Base-by-base conservation (phyloP, 2,329 filamentous ascomycete genomes). In the Diplodia seriata region DNA sequence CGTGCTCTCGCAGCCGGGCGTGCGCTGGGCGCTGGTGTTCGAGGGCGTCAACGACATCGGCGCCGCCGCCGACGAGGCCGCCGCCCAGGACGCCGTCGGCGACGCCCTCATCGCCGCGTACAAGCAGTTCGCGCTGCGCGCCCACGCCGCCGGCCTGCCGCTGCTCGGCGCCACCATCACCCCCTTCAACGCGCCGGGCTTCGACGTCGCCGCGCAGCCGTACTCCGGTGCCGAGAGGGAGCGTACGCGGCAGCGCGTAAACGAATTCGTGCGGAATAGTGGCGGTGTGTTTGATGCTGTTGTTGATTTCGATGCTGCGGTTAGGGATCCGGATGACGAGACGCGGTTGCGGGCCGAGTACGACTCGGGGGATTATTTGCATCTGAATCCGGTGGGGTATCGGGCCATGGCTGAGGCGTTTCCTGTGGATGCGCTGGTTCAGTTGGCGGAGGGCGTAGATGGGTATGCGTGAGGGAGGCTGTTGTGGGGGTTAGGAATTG, bases 11-110 rank as follows among this genome's bases (percentile, higher is more conserved):
- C 85, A 87, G 38, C 81, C 85, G 0, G 85, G 85, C 4, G 84
- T 88, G 2, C 81, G 81, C 71, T 90, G 89, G 72, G 85, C 85
- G 26, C 83, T 91, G 79, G 82, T 91, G 47, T 91, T 90, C 74
- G 87, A 90, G 75, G 89, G 89, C 23, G 87, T 91, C 33, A 90
- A 91, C 73, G 89, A 91, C 72, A 90, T 91, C 67, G 89, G 89
- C 3, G 79, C 76, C 1, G 84, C 82, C 0, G 77, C 78, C 1
- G 72, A 83, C 0, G 84, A 84, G 26, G 61, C 75, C 0, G 76
- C 73, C 0, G 77, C 81, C 0, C 87, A 89, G 71, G 70, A 71
- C 3, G 73, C 76, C 3, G 78, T 89, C 11, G 85, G 82, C 15
- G 82, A 84, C 64, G 72, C 77, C 2, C 77, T 91, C 2, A 85